Evolutionary conservation across 169 alveolate genomes (phyloP).

Genomic region (Babesia bigemina): DNA sequence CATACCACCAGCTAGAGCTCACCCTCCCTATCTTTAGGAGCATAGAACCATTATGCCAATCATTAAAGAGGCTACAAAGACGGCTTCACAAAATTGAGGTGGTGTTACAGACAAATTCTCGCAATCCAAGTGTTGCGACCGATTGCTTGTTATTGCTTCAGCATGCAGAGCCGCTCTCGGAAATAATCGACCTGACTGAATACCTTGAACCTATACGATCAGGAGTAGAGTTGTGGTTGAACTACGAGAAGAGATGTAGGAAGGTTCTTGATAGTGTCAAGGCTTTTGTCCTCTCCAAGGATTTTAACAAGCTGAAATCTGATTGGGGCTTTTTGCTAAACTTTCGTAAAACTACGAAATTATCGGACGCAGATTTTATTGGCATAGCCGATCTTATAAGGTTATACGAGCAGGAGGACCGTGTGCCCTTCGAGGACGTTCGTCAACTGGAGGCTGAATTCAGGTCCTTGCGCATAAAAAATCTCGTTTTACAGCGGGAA

Average conservation of each 20-base stretch:
- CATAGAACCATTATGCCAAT: slow-evolving; percentile 50
- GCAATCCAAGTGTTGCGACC: slow-evolving; percentile 38
- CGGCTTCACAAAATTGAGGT: slow-evolving; percentile 39
- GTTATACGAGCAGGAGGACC: slow-evolving; percentile 21
- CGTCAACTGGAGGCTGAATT: slow-evolving; percentile 41
- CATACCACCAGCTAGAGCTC: slow-evolving; percentile 39
- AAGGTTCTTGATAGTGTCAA: slow-evolving; percentile 41
- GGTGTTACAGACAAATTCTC: slow-evolving; percentile 22
- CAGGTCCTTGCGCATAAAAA: slow-evolving; percentile 34
- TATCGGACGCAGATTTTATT: slow-evolving; percentile 23
- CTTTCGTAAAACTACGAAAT: slow-evolving; percentile 47
- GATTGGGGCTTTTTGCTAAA: slow-evolving; percentile 51
- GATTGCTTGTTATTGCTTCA: slow-evolving; percentile 53
- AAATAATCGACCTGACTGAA: slow-evolving; percentile 25
- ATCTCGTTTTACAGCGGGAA: slow-evolving; percentile 42
- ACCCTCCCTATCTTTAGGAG: slow-evolving; percentile 36
- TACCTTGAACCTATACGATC: slow-evolving; percentile 37
- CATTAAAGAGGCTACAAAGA: slow-evolving; percentile 40
- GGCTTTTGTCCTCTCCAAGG: slow-evolving; percentile 15
- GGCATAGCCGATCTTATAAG: slow-evolving; percentile 24
- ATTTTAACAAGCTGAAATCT: slow-evolving; percentile 47
- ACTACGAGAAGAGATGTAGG: slow-evolving; percentile 55
- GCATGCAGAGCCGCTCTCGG: slow-evolving; percentile 52
- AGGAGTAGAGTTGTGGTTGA: slow-evolving; percentile 48
- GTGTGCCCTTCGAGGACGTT: slow-evolving; percentile 32